Base-by-base conservation (phyloP, 1,284 basidiomycete genomes). In the Takashimella tepidaria region DNA sequence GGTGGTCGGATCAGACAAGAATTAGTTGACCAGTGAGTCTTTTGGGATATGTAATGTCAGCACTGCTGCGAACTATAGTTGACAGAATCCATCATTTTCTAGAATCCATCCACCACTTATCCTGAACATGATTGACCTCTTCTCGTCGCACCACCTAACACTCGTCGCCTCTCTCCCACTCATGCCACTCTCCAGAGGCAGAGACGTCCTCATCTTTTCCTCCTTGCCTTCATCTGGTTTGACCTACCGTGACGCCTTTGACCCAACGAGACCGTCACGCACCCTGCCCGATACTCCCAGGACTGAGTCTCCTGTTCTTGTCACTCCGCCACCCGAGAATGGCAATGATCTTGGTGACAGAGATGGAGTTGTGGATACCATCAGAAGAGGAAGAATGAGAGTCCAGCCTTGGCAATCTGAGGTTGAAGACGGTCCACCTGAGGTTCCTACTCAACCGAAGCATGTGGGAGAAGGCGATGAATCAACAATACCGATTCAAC, bases 171-270 rank as follows among this genome's bases (percentile, higher is more conserved):
- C 68, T 0, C 55, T 74, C 3, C 70, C 70, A 1, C 58, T 74
- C 5, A 41, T 64, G 1, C 70, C 70, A 0, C 40, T 63, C 23
- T 45, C 54, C 11, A 58, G 59, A 23, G 67, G 67, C 0, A 61
- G 72, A 20, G 72, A 74, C 49, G 47, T 74, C 22, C 62, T 73
- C 23, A 58, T 72, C 50, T 74, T 74, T 54, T 51, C 57, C 1
- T 69, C 69, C 4, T 52, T 58, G 1, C 60, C 67, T 0, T 47
- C 55, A 26, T 68, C 67, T 1, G 68, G 66, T 4, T 50, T 74
- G 4, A 52, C 59, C 2, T 53, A 56, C 21, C 48, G 52, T 11
- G 64, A 70, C 55, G 56, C 61, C 23, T 69, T 65, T 20, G 61
- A 59, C 19, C 59, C 58, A 3, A 51, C 47, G 12, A 54, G 59